Evolutionary conservation across 2,329 filamentous ascomycete species (phyloP).

Genomic region (Alternaria brassicae): DNA sequence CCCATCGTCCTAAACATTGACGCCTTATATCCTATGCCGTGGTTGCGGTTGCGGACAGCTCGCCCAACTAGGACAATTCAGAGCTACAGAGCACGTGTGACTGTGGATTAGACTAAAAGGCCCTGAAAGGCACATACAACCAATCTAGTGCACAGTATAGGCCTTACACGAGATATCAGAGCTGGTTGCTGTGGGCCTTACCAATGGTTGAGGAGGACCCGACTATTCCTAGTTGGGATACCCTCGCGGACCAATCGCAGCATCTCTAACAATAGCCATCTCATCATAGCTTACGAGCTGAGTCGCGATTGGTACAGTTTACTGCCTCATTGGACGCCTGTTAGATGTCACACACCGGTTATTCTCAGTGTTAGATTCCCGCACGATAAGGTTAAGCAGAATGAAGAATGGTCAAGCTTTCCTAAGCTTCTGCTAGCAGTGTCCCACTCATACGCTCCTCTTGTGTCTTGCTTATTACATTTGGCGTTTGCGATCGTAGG

Average conservation of each 20-base stretch:
- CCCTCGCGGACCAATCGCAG: conserved; percentile 30
- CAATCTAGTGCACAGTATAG: not conserved
- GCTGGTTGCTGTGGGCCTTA: not conserved
- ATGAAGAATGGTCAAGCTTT: conserved; percentile 1
- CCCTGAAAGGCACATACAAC: not conserved
- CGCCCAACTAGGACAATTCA: conserved; percentile 5
- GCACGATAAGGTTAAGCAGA: not conserved
- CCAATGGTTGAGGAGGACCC: not conserved
- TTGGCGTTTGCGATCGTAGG: not conserved
- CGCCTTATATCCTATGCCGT: conserved; percentile 16
- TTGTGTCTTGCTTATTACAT: not conserved
- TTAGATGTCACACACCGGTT: not conserved
- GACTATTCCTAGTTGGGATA: conserved; percentile 21
- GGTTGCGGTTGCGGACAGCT: conserved; percentile 4
- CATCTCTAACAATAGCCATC: not conserved
- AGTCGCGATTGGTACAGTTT: conserved; percentile 6
- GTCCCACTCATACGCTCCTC: not conserved
- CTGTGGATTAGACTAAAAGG: not conserved
- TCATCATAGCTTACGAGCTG: not conserved
- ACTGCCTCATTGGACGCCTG: not conserved
- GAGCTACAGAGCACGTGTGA: conserved; percentile 1
- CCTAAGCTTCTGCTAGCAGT: not conserved
- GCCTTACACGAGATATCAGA: not conserved
- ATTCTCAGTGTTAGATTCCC: not conserved
- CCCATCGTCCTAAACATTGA: not conserved